Conservation (phyloP, 73 alveolate genomes). For the Paramecium sonneborni region DNA sequence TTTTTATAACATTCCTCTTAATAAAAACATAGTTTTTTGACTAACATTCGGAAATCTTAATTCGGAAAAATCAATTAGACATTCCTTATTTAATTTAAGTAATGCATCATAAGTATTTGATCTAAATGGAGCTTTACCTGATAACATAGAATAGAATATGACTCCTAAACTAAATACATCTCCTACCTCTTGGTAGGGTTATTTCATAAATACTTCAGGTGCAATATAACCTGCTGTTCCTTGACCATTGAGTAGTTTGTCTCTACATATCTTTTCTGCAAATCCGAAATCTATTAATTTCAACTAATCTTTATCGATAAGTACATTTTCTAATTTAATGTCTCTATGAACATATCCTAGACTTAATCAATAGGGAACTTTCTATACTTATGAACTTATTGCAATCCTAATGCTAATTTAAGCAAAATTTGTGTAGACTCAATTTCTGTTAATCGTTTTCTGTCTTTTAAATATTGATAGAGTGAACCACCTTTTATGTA, state of each 20-base stretch:
- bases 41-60: not conserved
- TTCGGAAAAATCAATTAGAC: conserved; percentile 22
- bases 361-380: not conserved
- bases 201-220: conserved; percentile 78
- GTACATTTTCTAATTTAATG: conserved; percentile 62
- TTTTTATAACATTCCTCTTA: not conserved
- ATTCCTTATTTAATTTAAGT: conserved; percentile 38
- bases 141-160: conserved; percentile 62
- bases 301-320: conserved; percentile 67
- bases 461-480: not conserved
- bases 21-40: not conserved
- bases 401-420: not conserved
- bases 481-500: conserved; percentile 31
- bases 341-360: conserved; percentile 63
- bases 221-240: conserved; percentile 80
- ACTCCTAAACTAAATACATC: conserved; percentile 81
- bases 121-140: conserved; percentile 66
- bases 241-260: not conserved
- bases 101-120: conserved; percentile 24
- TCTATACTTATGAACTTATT: conserved; percentile 11
- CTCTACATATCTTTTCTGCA: conserved; percentile 50
- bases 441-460: not conserved
- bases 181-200: conserved; percentile 70
- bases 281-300: conserved; percentile 85
- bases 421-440: conserved; percentile 12